Percentiles rank a stretch among this genome's conserved stretches.
These are phyloP conservation scores for Astrephomene gubernaculifera DNA, from an alignment of 139 green algal genomes.

Conservation along the genomic window DNA sequence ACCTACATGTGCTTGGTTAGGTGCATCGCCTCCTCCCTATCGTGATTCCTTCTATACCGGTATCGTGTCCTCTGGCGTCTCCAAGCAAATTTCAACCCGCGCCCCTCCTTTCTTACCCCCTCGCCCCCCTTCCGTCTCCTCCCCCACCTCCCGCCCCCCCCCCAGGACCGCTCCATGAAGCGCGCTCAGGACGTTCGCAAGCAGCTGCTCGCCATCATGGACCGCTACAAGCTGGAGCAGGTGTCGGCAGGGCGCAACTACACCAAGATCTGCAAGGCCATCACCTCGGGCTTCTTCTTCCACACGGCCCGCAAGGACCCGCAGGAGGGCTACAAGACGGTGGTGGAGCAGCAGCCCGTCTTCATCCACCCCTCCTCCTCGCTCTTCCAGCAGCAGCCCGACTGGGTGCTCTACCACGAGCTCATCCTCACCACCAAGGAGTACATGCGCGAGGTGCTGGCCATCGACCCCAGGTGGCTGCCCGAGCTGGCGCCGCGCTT, in stretches of 20 bases:
- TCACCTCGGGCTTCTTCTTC: constrained; percentile 95
- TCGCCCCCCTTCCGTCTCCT: neutral
- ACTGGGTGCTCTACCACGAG: constrained; percentile 80
- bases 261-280: constrained; percentile 89
- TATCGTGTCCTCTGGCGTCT: too few species aligned
- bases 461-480: constrained; percentile 96
- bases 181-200: constrained; percentile 96
- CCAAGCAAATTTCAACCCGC: too few species aligned
- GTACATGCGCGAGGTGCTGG: constrained; percentile 93
- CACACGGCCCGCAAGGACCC: constrained; percentile 89
- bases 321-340: constrained; percentile 73
- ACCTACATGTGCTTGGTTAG: too few species aligned
- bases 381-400: constrained; percentile 94
- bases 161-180: constrained; percentile 88
- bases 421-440: constrained; percentile 98
- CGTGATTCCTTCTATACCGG: too few species aligned
- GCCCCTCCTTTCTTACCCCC: too few species aligned
- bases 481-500: constrained; percentile 97
- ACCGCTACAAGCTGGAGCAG: constrained; percentile 98
- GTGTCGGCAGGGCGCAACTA: constrained; percentile 91
- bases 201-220: constrained; percentile 99
- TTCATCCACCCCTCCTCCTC: constrained; percentile 94
- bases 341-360: constrained; percentile 95
- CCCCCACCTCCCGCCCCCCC: neutral
- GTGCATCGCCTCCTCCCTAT: too few species aligned